Conservation (phyloP, 768 basidiomycete species). For the Brasilioporus rufonigricans region DNA sequence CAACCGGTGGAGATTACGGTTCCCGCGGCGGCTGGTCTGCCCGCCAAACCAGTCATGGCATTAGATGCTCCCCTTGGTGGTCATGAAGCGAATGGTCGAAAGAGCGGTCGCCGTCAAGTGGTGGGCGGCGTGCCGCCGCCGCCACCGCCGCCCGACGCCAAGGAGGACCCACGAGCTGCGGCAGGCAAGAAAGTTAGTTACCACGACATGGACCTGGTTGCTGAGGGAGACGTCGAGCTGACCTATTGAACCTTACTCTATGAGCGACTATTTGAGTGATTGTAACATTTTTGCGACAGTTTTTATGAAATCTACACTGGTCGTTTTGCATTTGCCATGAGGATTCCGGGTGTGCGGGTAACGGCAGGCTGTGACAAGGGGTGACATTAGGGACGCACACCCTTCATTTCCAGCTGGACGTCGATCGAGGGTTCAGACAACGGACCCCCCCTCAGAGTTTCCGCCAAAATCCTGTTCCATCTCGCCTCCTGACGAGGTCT, state of each 20-base stretch:
- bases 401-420: constrained; percentile 25
- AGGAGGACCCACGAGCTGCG: constrained; percentile 90
- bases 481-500: constrained; percentile 29
- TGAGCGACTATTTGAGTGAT: constrained; percentile 24
- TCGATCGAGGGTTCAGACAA: constrained; percentile 29
- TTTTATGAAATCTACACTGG: constrained; percentile 31
- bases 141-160: constrained; percentile 83
- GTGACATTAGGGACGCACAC: constrained; percentile 21
- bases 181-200: constrained; percentile 90
- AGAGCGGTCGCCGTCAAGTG: constrained; percentile 39
- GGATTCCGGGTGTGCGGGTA: constrained; percentile 10
- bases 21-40: constrained; percentile 70
- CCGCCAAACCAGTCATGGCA: constrained; percentile 69
- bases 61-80: constrained; percentile 50
- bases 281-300: constrained; percentile 15
- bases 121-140: constrained; percentile 55
- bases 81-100: constrained; percentile 30
- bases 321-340: constrained; percentile 24
- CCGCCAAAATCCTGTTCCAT: constrained; percentile 10
- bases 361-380: constrained; percentile 25
- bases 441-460: constrained; percentile 9
- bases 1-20: constrained; percentile 42
- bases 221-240: constrained; percentile 72
- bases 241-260: constrained; percentile 36
- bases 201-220: constrained; percentile 92